Evolutionary conservation across 371 early-diverging fungal genomes (phyloP).

Genomic region (Dichotomocladium elegans): DNA sequence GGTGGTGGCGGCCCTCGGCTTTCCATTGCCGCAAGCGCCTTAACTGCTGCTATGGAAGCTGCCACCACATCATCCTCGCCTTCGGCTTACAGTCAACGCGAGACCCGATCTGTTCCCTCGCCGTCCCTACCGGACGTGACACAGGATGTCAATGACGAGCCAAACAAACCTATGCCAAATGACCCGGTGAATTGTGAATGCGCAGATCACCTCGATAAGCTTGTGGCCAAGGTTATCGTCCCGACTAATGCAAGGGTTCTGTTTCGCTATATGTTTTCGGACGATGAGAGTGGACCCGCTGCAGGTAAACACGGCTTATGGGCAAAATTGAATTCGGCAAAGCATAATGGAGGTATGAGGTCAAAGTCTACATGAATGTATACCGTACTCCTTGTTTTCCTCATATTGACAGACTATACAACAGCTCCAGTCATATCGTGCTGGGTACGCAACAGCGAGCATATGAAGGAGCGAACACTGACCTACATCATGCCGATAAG

Average conservation of each 20-base stretch:
- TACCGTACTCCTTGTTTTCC: too few relatives aligned
- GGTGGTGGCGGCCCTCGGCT: background rate
- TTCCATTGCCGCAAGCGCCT: constrained; percentile 33
- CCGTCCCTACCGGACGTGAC: background rate
- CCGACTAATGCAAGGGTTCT: constrained; percentile 50
- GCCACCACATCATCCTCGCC: background rate
- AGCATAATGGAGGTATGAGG: constrained; percentile 33
- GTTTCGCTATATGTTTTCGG: constrained; percentile 53
- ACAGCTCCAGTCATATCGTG: constrained; percentile 16
- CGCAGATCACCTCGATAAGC: constrained; percentile 62
- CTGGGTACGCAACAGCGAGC: constrained; percentile 18
- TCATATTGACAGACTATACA: too few relatives aligned
- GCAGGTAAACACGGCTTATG: constrained; percentile 25
- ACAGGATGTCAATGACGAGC: background rate
- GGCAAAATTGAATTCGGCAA: constrained; percentile 37
- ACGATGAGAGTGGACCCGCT: constrained; percentile 18
- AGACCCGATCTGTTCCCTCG: background rate
- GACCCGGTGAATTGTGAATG: constrained; percentile 58
- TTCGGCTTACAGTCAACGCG: too few relatives aligned
- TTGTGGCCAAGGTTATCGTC: constrained; percentile 45
- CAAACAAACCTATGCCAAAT: constrained; percentile 22
- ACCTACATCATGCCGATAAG: constrained; percentile 54
- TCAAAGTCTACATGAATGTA: too few relatives aligned
- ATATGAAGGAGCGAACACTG: constrained; percentile 28
- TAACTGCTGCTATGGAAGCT: constrained; percentile 29